These are phyloP conservation scores for Allantophomopsis lycopodina DNA, from an alignment of 2,329 filamentous ascomycete genomes.

Conservation along the genomic window DNA sequence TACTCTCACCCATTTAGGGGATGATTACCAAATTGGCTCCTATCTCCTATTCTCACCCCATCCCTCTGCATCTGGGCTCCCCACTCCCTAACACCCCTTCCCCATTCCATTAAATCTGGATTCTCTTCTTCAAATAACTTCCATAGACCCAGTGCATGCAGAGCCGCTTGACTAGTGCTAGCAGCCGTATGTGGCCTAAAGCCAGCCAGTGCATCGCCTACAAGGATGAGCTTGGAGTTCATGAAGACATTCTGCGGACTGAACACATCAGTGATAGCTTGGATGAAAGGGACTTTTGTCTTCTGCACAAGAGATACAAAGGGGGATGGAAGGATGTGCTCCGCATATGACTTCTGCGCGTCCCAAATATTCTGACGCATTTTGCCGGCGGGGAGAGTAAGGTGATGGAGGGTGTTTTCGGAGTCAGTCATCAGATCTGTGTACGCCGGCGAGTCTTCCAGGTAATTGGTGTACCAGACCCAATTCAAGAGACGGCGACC, in stretches of 20 bases:
- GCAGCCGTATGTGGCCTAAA: slow-evolving; percentile 30
- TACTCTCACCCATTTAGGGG: not conserved
- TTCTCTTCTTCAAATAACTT: slow-evolving; percentile 3
- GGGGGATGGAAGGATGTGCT: slow-evolving; percentile 3
- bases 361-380: slow-evolving; percentile 6
- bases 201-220: slow-evolving; percentile 28
- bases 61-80: not conserved
- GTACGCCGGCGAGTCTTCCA: slow-evolving; percentile 7
- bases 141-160: slow-evolving; percentile 11
- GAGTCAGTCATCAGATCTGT: slow-evolving; percentile 17
- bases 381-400: slow-evolving; percentile 8
- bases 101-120: not conserved
- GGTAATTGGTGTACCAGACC: slow-evolving; percentile 28
- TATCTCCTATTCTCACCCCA: not conserved
- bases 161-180: slow-evolving; percentile 25
- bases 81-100: not conserved
- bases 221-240: slow-evolving; percentile 23
- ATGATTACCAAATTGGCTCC: not conserved
- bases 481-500: slow-evolving; percentile 28
- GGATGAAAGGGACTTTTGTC: slow-evolving; percentile 25
- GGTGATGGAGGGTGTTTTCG: slow-evolving; percentile 12
- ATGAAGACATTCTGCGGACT: slow-evolving; percentile 20
- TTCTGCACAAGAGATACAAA: slow-evolving; percentile 22
- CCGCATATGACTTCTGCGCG: slow-evolving; percentile 4
- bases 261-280: slow-evolving; percentile 24